Percentiles rank a stretch among this genome's conserved stretches.
phyloP scores from a whole-genome alignment of 345 rosid species.

The Euclidium syriacum region DNA sequence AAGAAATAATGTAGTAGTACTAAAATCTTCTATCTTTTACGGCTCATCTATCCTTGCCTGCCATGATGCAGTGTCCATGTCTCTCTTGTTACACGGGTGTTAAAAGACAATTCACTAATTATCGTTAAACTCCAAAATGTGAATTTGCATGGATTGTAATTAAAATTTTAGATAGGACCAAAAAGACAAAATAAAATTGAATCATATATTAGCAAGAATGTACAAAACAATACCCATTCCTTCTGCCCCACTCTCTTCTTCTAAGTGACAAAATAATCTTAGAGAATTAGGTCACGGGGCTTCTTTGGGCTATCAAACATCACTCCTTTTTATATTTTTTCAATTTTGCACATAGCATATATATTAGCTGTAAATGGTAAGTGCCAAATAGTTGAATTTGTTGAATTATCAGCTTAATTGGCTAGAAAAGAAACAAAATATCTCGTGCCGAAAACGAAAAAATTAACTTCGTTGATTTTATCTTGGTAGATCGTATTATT shows the following conservation, averaged over 20 bases:
- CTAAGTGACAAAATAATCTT: constrained; percentile 24
- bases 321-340: not conserved
- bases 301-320: constrained; percentile 23
- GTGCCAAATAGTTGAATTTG: no score
- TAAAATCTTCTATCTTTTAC: not conserved
- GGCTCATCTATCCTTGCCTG: not conserved
- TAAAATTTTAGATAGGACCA: constrained; percentile 1
- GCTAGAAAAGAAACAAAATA: no score
- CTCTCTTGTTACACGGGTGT: not conserved
- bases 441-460: no score
- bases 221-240: constrained; percentile 29
- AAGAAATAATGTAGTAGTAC: no score
- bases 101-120: constrained; percentile 13
- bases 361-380: no score
- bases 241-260: constrained; percentile 30
- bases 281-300: constrained; percentile 32
- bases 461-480: no score
- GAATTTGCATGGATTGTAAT: constrained; percentile 19
- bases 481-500: no score
- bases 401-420: no score
- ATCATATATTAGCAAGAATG: constrained; percentile 22
- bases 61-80: not conserved
- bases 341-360: not conserved
- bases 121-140: constrained; percentile 20
- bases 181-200: constrained; percentile 23